Conservation (phyloP, 345 rosid species). For the Citropsis articulata region DNA sequence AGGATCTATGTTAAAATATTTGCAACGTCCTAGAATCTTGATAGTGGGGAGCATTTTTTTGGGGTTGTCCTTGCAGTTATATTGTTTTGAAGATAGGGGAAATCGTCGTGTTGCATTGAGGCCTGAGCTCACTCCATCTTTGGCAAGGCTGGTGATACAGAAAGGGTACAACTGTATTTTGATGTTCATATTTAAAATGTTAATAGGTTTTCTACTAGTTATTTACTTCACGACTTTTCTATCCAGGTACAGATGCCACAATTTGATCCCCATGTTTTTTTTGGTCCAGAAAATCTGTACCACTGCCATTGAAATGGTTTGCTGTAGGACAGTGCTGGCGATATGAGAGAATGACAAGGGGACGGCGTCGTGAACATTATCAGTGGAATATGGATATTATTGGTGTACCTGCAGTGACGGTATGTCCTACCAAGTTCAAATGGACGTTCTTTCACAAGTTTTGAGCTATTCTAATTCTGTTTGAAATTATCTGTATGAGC, state of each 20-base stretch:
- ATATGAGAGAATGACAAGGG: constrained; percentile 97
- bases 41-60: not conserved
- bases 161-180: constrained; percentile 50
- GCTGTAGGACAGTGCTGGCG: constrained; percentile 98
- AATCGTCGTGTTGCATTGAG: constrained; percentile 97
- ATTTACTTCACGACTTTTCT: constrained; percentile 38
- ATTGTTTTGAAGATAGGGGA: constrained; percentile 92
- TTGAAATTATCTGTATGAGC: not conserved
- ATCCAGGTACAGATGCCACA: constrained; percentile 61
- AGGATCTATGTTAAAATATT: not conserved
- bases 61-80: constrained; percentile 48
- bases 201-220: constrained; percentile 20
- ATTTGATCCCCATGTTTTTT: constrained; percentile 61
- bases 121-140: constrained; percentile 96
- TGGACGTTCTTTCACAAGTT: constrained; percentile 5
- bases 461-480: not conserved
- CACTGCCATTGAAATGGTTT: constrained; percentile 97
- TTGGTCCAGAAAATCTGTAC: constrained; percentile 78
- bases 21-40: not conserved
- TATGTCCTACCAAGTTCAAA: constrained; percentile 36
- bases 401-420: constrained; percentile 83
- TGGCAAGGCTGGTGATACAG: constrained; percentile 90
- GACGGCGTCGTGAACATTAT: constrained; percentile 93
- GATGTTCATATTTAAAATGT: not conserved
- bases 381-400: constrained; percentile 99